Percentiles rank a stretch among this genome's conserved stretches.
phyloP scores from a whole-genome alignment of 306 rosid genomes.

The Echinosophora koreensis region DNA sequence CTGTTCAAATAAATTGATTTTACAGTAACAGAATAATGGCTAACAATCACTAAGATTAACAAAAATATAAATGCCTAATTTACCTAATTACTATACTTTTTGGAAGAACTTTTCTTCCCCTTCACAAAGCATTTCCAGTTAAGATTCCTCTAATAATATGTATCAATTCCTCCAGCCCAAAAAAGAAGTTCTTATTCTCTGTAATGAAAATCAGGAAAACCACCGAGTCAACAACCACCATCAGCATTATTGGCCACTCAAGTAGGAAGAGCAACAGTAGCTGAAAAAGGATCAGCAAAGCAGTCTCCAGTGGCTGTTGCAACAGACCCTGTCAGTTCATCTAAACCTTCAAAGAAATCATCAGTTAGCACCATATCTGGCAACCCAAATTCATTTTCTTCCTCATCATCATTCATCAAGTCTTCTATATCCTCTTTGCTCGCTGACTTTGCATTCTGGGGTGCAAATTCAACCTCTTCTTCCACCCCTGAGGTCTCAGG shows the following conservation, averaged over 20 bases:
- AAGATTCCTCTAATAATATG: slow-evolving; percentile 53
- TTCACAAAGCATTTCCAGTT: slow-evolving; percentile 44
- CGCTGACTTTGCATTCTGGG: slow-evolving; percentile 56
- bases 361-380: slow-evolving; percentile 67
- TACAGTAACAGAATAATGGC: slow-evolving; percentile 40
- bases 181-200: slow-evolving; percentile 29
- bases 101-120: slow-evolving; percentile 46
- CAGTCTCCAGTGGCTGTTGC: slow-evolving; percentile 48
- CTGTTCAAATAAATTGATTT: slow-evolving; percentile 39
- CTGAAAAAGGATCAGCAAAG: slow-evolving; percentile 63
- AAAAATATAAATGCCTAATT: slow-evolving; percentile 35
- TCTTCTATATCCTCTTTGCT: slow-evolving; percentile 74
- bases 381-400: slow-evolving; percentile 64
- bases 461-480: slow-evolving; percentile 46
- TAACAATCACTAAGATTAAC: slow-evolving; percentile 44
- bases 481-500: slow-evolving; percentile 65
- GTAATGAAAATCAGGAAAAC: slow-evolving; percentile 35
- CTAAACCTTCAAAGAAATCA: slow-evolving; percentile 89
- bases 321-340: slow-evolving; percentile 63
- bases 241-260: slow-evolving; percentile 61
- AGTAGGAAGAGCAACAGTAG: slow-evolving; percentile 48
- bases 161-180: slow-evolving; percentile 30
- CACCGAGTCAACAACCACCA: slow-evolving; percentile 59
- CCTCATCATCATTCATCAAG: slow-evolving; percentile 67
- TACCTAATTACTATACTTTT: slow-evolving; percentile 38